Base-by-base conservation (phyloP, 352 stramenopile species). In the Pythium pyrilobum region DNA sequence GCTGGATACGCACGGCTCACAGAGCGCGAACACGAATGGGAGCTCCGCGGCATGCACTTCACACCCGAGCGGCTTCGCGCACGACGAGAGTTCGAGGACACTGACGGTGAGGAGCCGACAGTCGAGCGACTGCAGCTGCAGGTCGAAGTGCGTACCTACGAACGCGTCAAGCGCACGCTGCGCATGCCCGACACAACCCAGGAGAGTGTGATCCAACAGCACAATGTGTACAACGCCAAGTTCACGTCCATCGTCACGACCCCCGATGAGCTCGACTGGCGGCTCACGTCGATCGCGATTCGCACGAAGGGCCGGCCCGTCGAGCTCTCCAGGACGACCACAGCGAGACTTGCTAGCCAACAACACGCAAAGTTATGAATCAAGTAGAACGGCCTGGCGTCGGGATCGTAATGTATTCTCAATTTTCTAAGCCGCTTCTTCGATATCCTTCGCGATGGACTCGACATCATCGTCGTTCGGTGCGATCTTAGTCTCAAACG, bases 401-500 rank as follows among this genome's bases (percentile, higher is more conserved):
- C 9, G 32, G 32, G 15, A 37, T 9, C 15, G 15, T 15, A 9
- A 15, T 15, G 9, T 9, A 37, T 15, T 11, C 25, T 45, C 15
- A 16, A 45, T 45, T 45, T n/a, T 15, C 16, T 46, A 39, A 5
- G 27, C 11, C 8, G 25, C 18, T 7, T 56, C 25, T 21, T 56
- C 48, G 28, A 38, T 56, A 16, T 44, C 48, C 13, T 45, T 38
- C 6, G 11, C 34, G 16, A 40, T 32, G 2, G 46, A 25, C 0
- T 57, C 50, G 3, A 47, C 50, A 16, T 15, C 33, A 20, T 52
- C 41, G 31, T 59, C 52, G 32, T 46, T 47, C 9, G 20, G 18
- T 16, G 31, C 27, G 10, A 55, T 9, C 16, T 29, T 40, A 18
- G 37, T 62, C 18, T 16, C 20, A 21, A 80, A 77, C 6, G 64